Conservation (phyloP, 1,139 yeast genomes). For the Candida sp. region DNA sequence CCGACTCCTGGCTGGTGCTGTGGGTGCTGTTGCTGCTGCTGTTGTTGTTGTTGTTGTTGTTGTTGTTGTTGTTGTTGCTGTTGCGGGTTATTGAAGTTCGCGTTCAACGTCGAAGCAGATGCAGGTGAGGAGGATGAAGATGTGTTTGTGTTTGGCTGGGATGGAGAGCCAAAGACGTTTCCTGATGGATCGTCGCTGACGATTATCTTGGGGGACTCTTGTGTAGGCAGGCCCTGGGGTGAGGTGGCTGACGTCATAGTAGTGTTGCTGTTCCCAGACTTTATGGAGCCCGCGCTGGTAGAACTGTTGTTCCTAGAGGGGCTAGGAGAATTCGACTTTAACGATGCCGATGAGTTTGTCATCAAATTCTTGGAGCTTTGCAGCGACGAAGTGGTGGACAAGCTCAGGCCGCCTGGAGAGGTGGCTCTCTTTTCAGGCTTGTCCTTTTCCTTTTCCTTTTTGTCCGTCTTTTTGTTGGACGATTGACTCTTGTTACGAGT, state of each 20-base stretch:
- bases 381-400: slow-evolving; percentile 19
- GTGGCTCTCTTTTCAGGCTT: slow-evolving; percentile 21
- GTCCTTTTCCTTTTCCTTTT: slow-evolving; percentile 33
- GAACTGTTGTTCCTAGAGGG: slow-evolving; percentile 30
- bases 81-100: slow-evolving; percentile 10
- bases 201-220: slow-evolving; percentile 33
- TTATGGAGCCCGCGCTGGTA: slow-evolving; percentile 33
- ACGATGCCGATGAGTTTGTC: slow-evolving; percentile 22
- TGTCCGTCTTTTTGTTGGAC: slow-evolving; percentile 38
- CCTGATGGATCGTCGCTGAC: slow-evolving; percentile 20
- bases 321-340: slow-evolving; percentile 34
- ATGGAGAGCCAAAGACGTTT: slow-evolving; percentile 13
- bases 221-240: slow-evolving; percentile 19
- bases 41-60: slow-evolving; percentile 9
- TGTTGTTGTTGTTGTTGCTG: slow-evolving; percentile 11
- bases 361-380: slow-evolving; percentile 32
- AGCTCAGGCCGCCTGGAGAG: slow-evolving; percentile 8
- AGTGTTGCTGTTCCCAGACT: slow-evolving; percentile 22
- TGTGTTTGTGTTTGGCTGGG: slow-evolving; percentile 9
- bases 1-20: slow-evolving; percentile 2
- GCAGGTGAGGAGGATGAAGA: slow-evolving; percentile 5
- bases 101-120: slow-evolving; percentile 1
- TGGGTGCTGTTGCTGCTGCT: neutral
- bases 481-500: slow-evolving; percentile 48
- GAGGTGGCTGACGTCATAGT: slow-evolving; percentile 17